Base-by-base conservation (phyloP, 192 early-diverging fungal genomes). In the Rhizophagus clarus region DNA sequence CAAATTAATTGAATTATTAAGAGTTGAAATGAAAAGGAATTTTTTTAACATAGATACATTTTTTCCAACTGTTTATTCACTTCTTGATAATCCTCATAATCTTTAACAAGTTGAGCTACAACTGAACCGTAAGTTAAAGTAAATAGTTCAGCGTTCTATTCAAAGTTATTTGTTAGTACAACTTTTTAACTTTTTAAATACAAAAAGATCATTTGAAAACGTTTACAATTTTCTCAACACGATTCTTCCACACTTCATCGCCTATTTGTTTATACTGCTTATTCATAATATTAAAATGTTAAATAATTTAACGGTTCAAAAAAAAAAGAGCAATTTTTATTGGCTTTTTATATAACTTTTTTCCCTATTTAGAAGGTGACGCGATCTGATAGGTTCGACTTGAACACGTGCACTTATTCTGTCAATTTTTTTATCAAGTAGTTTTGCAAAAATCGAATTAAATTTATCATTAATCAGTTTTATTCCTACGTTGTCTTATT, bases 41-140 rank as follows among this genome's bases (percentile, higher is more conserved):
- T 7, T 22, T 56, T 4, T 22, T 56, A 12, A 56, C 31, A 22
- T 11, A n/a, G n/a, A 62, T 90, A 96, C 96, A 99, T 98, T 85
- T 98, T 97, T 47, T 99, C 97, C 61, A 99, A 91, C 82, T 99
- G 96, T 80, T 93, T 93, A 85, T 99, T 99, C 42, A 99, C 97
- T 64, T 95, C 92, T 37, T 80, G 80, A 77, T 96, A 97, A 85
- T 98, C 94, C 81, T 98, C 95, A 79, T 91, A 94, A 84, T 99
- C 98, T 80, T 96, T 95, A 40, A 97, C 89, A 9, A 99, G 89
- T 80, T 98, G 97, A 24, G 93, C 93, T 2, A 99, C 98, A 12
- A 99, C 88, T 6, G 98, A 97, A 22, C 98, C 98, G 85, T 99
- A 99, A 79, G 98, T 99, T 60, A 99, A 87, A 14, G 96, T 95